Percentiles rank a stretch among this genome's conserved stretches.
These are phyloP conservation scores for Mentha longifolia DNA, from an alignment of 257 asterid species.

Conservation along the genomic window DNA sequence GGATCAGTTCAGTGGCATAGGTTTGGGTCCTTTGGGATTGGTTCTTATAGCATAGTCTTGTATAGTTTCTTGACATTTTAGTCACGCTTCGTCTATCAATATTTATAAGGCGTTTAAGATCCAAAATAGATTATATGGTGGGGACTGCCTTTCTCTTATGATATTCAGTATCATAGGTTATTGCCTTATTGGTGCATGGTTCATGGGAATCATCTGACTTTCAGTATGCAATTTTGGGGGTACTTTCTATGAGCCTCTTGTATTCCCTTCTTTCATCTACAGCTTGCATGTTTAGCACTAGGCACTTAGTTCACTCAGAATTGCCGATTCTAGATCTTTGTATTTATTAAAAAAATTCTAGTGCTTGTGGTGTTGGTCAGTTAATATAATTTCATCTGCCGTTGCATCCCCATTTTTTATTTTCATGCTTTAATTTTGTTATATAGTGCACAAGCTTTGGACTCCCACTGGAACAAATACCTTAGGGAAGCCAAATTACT, in stretches of 20 bases:
- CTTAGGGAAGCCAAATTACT: constrained; percentile 60
- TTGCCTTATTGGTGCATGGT: not conserved
- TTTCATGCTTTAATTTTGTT: constrained; percentile 28
- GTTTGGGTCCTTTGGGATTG: constrained; percentile 12
- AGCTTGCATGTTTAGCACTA: not conserved
- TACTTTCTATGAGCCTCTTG: constrained; percentile 1
- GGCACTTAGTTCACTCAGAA: constrained; percentile 2
- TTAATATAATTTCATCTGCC: not conserved
- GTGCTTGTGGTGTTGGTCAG: not conserved
- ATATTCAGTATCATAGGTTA: constrained; percentile 8
- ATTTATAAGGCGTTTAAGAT: constrained; percentile 1
- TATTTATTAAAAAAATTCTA: not conserved
- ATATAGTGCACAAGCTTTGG: constrained; percentile 49
- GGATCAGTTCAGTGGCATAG: constrained; percentile 4
- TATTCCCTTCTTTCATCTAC: not conserved
- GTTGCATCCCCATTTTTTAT: constrained; percentile 12
- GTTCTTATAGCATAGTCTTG: not conserved
- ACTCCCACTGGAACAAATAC: constrained; percentile 40
- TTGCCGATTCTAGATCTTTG: not conserved
- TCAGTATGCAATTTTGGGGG: not conserved
- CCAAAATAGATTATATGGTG: not conserved
- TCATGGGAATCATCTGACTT: not conserved
- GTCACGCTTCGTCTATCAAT: not conserved
- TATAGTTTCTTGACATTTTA: not conserved
- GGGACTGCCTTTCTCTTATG: constrained; percentile 9